phyloP scores from a whole-genome alignment of 148 eudicot genomes.

The Diospyros kaki region DNA sequence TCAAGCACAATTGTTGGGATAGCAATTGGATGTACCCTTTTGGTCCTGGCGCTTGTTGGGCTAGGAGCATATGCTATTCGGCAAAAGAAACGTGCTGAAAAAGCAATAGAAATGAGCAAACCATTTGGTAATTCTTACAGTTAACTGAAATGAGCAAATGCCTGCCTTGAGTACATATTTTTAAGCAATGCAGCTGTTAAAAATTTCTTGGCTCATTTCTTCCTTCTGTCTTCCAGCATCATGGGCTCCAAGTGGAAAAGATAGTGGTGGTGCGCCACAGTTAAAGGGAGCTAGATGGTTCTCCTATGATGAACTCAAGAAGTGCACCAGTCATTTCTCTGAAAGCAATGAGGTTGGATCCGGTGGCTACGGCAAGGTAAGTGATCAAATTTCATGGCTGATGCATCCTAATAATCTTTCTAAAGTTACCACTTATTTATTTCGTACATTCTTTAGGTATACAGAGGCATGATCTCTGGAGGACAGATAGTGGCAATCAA shows the following conservation, averaged over 20 bases:
- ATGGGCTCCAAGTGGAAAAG: conserved; percentile 75
- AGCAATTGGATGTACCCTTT: conserved; percentile 39
- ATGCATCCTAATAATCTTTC: too few relatives aligned
- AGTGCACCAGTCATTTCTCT: conserved; percentile 71
- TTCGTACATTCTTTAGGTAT: conserved; percentile 48
- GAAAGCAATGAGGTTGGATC: conserved; percentile 71
- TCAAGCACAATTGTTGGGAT: conserved; percentile 48
- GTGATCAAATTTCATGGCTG: background rate
- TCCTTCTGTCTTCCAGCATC: conserved; percentile 42
- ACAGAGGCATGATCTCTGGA: conserved; percentile 61
- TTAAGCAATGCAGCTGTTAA: background rate
- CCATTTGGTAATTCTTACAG: conserved; percentile 54
- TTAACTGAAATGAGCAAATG: background rate
- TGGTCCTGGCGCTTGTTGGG: conserved; percentile 54
- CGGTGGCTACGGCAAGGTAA: conserved; percentile 97
- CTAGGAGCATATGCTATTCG: conserved; percentile 58
- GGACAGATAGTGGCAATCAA: conserved; percentile 82
- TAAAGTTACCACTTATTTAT: background rate
- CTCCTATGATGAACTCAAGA: conserved; percentile 84
- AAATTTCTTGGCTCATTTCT: conserved; percentile 1
- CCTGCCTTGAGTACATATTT: conserved; percentile 4
- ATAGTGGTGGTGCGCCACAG: conserved; percentile 84
- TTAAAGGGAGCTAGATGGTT: conserved; percentile 97
- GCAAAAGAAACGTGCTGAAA: conserved; percentile 73
- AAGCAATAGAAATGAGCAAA: conserved; percentile 60